phyloP scores from a whole-genome alignment of 2,329 filamentous ascomycete genomes.

The Colletotrichum sp. region DNA sequence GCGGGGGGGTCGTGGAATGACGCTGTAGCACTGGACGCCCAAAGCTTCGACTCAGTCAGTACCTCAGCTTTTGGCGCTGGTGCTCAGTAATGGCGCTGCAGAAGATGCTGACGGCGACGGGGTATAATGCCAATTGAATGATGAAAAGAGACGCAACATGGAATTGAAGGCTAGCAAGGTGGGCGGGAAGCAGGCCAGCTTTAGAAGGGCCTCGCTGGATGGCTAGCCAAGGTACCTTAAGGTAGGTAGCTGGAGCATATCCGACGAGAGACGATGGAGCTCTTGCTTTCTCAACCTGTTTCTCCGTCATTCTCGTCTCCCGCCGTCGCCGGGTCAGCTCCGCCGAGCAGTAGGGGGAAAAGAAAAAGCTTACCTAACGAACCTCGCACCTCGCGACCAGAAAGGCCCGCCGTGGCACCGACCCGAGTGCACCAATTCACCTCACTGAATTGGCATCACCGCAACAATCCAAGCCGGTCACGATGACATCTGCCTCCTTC shows the following conservation, averaged over 20 bases:
- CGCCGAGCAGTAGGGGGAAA: background rate
- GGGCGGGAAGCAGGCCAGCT: background rate
- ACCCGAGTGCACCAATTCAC: background rate
- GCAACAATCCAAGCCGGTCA: background rate
- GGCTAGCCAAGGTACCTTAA: background rate
- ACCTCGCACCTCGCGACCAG: background rate
- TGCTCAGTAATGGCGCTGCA: background rate
- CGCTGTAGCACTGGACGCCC: background rate
- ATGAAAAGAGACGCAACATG: background rate
- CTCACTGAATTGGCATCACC: background rate
- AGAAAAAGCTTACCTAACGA: background rate
- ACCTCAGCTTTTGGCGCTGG: background rate
- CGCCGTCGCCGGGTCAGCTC: background rate
- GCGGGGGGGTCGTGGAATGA: background rate
- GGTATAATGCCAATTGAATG: background rate
- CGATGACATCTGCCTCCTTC: background rate
- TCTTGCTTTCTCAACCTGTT: background rate
- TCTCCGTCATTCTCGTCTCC: conserved; percentile 4
- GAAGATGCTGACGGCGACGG: background rate
- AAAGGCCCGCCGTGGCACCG: background rate
- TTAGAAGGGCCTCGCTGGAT: background rate
- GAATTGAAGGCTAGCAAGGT: background rate
- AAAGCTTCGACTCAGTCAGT: background rate
- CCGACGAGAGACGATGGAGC: background rate
- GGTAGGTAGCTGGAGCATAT: background rate